Evolutionary conservation across 2,329 filamentous ascomycete genomes (phyloP).

Genomic region (Fusarium solani-melongenae): DNA sequence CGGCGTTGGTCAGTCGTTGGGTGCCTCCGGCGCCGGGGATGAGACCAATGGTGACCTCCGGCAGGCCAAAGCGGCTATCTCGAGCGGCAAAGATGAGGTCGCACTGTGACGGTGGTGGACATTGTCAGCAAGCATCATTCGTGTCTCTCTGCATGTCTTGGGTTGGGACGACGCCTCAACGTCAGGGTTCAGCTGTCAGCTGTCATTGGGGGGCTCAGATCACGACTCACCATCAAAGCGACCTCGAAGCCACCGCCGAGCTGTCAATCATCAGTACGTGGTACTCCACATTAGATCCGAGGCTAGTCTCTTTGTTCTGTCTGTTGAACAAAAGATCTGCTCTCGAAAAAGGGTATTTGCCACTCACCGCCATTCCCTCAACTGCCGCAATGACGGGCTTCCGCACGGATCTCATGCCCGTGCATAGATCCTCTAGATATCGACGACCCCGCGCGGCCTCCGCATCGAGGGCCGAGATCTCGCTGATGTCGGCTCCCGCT

Average conservation of each 20-base stretch:
- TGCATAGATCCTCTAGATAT: constrained; percentile 55
- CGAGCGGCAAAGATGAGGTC: constrained; percentile 53
- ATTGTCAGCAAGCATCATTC: not conserved
- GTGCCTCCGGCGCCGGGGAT: constrained; percentile 56
- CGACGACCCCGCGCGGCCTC: constrained; percentile 46
- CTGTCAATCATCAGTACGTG: constrained; percentile 42
- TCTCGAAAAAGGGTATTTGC: not conserved
- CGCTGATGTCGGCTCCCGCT: constrained; percentile 52
- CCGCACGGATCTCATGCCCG: constrained; percentile 47
- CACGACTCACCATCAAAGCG: constrained; percentile 54
- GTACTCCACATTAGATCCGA: constrained; percentile 1
- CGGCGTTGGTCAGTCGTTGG: constrained; percentile 52
- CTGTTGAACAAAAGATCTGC: not conserved
- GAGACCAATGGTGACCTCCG: constrained; percentile 54
- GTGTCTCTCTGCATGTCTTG: not conserved
- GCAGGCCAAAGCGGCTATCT: constrained; percentile 51
- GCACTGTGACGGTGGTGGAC: constrained; percentile 41
- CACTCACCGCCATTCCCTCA: constrained; percentile 61
- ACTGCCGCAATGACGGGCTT: constrained; percentile 63
- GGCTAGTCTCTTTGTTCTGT: not conserved
- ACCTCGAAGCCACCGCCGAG: constrained; percentile 64
- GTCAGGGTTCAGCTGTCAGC: constrained; percentile 2
- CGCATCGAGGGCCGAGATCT: constrained; percentile 49
- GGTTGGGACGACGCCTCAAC: not conserved
- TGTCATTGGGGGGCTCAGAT: not conserved